Conservation (phyloP, 257 asterid genomes). For the Osmanthus fragrans region DNA sequence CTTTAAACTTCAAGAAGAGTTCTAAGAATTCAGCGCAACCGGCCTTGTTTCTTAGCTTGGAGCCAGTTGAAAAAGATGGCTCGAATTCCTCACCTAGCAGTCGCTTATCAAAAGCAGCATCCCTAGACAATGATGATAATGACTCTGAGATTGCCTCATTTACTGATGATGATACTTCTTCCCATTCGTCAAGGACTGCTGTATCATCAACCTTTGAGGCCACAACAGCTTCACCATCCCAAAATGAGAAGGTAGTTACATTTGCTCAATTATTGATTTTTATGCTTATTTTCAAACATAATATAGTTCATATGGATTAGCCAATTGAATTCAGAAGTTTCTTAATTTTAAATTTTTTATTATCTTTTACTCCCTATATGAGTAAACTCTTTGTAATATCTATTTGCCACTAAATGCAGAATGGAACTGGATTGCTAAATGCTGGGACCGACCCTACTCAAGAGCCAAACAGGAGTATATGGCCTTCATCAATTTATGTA, state of each 20-base stretch:
- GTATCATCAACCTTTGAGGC: constrained; percentile 55
- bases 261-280: constrained; percentile 8
- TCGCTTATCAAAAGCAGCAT: constrained; percentile 48
- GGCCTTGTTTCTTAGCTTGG: constrained; percentile 52
- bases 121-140: constrained; percentile 56
- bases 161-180: constrained; percentile 70
- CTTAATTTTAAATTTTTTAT: neutral
- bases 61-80: constrained; percentile 60
- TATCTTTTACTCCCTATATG: neutral
- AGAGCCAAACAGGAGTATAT: constrained; percentile 22
- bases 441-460: constrained; percentile 25
- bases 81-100: constrained; percentile 57
- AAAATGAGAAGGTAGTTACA: constrained; percentile 52
- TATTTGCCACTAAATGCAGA: constrained; percentile 42
- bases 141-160: constrained; percentile 51
- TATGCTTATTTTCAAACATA: constrained; percentile 2
- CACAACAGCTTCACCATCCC: constrained; percentile 61
- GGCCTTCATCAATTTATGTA: constrained; percentile 29
- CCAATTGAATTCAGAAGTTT: constrained; percentile 12
- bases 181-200: constrained; percentile 70
- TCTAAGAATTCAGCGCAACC: constrained; percentile 50
- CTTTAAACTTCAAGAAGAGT: constrained; percentile 66
- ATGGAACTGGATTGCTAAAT: constrained; percentile 35
- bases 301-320: neutral
- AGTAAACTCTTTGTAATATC: neutral